Conservation (phyloP, 495 filamentous ascomycete species). For the Lasiosphaeris hirsuta region DNA sequence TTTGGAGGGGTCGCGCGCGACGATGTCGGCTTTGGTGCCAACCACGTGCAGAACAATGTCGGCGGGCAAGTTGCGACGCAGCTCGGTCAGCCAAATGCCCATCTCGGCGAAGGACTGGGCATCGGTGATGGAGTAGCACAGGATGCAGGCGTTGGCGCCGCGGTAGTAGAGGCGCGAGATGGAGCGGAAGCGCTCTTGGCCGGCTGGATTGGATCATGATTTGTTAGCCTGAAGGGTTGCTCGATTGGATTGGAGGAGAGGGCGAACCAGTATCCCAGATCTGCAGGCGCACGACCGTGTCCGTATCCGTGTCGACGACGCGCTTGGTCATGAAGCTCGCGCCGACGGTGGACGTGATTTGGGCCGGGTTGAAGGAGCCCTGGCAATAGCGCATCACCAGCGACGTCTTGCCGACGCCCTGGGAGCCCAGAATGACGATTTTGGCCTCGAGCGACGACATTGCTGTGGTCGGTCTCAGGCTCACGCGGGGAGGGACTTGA, state of each 20-base stretch:
- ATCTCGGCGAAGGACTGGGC: slow-evolving; percentile 85
- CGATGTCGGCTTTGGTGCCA: slow-evolving; percentile 90
- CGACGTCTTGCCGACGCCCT: slow-evolving; percentile 94
- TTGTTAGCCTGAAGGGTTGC: neutral
- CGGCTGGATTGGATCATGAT: slow-evolving; percentile 46
- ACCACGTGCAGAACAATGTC: slow-evolving; percentile 94
- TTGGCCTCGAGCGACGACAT: slow-evolving; percentile 88
- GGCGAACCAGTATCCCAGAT: slow-evolving; percentile 76
- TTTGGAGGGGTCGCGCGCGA: slow-evolving; percentile 69
- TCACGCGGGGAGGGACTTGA: neutral
- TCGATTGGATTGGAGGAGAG: neutral
- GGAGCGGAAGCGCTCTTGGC: slow-evolving; percentile 90
- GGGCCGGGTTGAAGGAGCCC: slow-evolving; percentile 68
- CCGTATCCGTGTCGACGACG: slow-evolving; percentile 77
- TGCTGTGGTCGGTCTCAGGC: slow-evolving; percentile 9
- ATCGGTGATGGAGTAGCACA: slow-evolving; percentile 93
- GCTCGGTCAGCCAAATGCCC: slow-evolving; percentile 84
- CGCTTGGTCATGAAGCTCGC: slow-evolving; percentile 93
- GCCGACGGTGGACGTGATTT: slow-evolving; percentile 78
- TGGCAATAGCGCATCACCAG: slow-evolving; percentile 85
- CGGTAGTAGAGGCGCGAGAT: slow-evolving; percentile 95
- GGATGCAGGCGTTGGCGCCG: slow-evolving; percentile 87
- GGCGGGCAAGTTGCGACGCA: slow-evolving; percentile 62
- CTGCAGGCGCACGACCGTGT: slow-evolving; percentile 77
- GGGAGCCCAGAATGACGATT: slow-evolving; percentile 84